Evolutionary conservation across 805 yeast species (phyloP), one percentile per base, ranked within the genome.

Genomic region (Millerago galiae): DNA sequence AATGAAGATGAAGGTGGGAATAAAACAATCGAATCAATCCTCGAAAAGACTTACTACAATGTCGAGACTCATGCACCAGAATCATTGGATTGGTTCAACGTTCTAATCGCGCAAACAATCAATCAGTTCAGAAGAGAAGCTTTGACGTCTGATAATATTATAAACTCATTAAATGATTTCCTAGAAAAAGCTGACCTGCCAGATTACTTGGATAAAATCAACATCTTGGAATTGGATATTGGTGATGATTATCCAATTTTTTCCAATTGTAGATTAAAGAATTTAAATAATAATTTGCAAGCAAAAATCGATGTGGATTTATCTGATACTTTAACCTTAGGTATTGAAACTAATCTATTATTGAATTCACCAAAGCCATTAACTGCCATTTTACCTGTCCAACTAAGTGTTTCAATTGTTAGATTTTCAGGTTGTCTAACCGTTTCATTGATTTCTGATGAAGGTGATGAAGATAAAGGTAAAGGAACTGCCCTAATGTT

Each of bases 191-290:
- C 81, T 49, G 76, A 76, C 17, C 62, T 86, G 18, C 96, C 97
- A 1, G 90, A 83, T 42, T 91, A 81, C 60, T 61, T 93, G 38
- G 96, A 83, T 57, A 73, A 75, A 18, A 80, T 93, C 33, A 75
- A 74, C 46, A 77, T 93, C 37, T 84, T 90, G 1, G 97, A 91
- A 55, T 79, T 93, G 21, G 91, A 89, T 54, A 81, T 93, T 44
- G 99, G 99, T 28, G 86, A 88, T 58, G 97, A 90, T 61, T 93
- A 82, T 59, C 99, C 99, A 3, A 86, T 93, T 40, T 86, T 93
- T 59, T 85, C 95, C 43, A 93, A 93, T 57, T 93, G 99, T 62
- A 73, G 95, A 38, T 85, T 93, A 31, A 72, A 71, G 48, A 79
- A 78, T 21, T 7, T 21, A 46, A 72, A 75, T 42, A 69, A 69